phyloP scores from a whole-genome alignment of 331 rosid species.

The Cydonia oblonga region DNA sequence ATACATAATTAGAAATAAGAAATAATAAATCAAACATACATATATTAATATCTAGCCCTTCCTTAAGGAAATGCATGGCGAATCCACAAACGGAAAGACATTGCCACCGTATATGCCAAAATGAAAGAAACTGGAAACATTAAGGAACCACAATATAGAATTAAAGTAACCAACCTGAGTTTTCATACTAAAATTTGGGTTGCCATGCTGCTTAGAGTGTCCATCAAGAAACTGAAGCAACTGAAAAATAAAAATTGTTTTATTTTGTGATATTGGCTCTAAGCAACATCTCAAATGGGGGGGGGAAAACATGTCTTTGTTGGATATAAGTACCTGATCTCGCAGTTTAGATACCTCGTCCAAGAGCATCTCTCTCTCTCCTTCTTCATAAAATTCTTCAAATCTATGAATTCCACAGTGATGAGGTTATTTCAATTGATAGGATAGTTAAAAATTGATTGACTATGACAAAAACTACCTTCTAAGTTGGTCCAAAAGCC shows the following conservation, averaged over 20 bases:
- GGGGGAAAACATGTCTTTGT: background rate
- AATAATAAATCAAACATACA: background rate
- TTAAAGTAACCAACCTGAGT: constrained; percentile 40
- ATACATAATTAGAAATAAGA: background rate
- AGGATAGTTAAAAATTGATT: background rate
- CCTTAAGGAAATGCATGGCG: background rate
- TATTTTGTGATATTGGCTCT: constrained; percentile 1
- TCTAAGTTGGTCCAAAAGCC: constrained; percentile 87
- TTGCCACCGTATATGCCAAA: background rate
- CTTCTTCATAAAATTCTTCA: constrained; percentile 92
- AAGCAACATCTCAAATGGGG: constrained; percentile 14
- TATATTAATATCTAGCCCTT: background rate
- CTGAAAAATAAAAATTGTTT: constrained; percentile 27
- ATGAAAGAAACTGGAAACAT: background rate
- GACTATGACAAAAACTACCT: constrained; percentile 34
- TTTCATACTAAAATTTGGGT: constrained; percentile 30
- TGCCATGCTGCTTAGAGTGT: constrained; percentile 22
- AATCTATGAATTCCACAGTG: constrained; percentile 36
- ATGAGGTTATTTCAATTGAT: background rate
- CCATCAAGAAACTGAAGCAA: constrained; percentile 65
- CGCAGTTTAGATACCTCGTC: constrained; percentile 56
- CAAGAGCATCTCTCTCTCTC: constrained; percentile 78
- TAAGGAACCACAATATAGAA: background rate
- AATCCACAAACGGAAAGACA: background rate
- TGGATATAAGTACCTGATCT: constrained; percentile 55